A percentile compares a stretch with the other conserved stretches of the same genome.
Conservation (phyloP, 78 protist genomes). For the Dictyostelium brefeldianum region DNA sequence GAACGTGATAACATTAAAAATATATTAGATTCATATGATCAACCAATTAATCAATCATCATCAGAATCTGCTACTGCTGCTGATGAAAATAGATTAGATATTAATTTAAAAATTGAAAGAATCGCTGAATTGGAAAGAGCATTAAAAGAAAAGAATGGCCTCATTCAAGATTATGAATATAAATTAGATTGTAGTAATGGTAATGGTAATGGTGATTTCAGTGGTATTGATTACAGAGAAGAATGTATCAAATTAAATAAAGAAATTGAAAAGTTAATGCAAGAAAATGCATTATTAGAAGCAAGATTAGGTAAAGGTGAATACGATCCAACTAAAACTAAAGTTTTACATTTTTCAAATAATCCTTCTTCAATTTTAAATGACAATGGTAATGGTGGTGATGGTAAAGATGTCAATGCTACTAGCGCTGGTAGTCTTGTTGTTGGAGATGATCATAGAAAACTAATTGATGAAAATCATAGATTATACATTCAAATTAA, state of each 20-base stretch:
- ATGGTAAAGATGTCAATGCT: neutral
- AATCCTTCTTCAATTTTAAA: slow-evolving; percentile 39
- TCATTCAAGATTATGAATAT: slow-evolving; percentile 37
- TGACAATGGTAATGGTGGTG: neutral
- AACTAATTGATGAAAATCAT: slow-evolving; percentile 57
- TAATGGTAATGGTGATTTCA: neutral
- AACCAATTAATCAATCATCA: neutral
- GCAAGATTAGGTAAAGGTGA: slow-evolving; percentile 84
- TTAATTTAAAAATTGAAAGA: neutral
- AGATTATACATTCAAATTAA: slow-evolving; percentile 24
- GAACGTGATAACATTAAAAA: slow-evolving; percentile 54
- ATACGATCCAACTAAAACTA: slow-evolving; percentile 59
- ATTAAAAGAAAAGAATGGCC: slow-evolving; percentile 21
- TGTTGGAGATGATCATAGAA: slow-evolving; percentile 6
- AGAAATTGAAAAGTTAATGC: slow-evolving; percentile 58
- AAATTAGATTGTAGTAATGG: neutral
- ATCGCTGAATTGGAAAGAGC: slow-evolving; percentile 55
- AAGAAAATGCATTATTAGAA: slow-evolving; percentile 80
- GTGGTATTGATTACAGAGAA: slow-evolving; percentile 2
- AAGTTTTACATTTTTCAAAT: slow-evolving; percentile 66
- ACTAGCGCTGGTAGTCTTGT: neutral
- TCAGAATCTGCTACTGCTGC: neutral
- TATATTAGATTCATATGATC: slow-evolving; percentile 62
- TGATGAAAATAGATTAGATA: neutral
- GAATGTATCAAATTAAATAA: slow-evolving; percentile 30